phyloP scores from a whole-genome alignment of 225 moss, liverwort and hornwort genomes.

The Anthoceros angustus region DNA sequence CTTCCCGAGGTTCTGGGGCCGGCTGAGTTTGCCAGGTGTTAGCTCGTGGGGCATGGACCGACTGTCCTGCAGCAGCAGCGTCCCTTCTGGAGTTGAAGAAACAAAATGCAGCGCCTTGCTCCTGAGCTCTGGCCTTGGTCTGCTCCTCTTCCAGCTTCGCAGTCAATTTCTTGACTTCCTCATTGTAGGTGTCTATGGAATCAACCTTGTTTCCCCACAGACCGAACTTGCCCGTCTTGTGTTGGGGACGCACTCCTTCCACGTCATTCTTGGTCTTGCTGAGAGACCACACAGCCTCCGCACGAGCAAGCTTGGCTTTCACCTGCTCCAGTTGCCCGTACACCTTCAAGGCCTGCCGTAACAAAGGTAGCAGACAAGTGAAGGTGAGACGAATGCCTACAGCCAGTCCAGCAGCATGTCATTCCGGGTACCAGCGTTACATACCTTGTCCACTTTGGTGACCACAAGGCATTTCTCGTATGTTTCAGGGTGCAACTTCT shows the following conservation, averaged over 20 bases:
- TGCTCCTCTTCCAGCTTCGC: slow-evolving; percentile 33
- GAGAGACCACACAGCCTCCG: slow-evolving; percentile 42
- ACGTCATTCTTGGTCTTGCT: slow-evolving; percentile 23
- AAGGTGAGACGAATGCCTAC: not conserved
- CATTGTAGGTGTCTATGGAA: slow-evolving; percentile 47
- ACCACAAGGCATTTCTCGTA: slow-evolving; percentile 35
- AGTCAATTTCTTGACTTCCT: slow-evolving; percentile 37
- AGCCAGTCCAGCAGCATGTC: too few species aligned
- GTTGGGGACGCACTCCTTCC: slow-evolving; percentile 43
- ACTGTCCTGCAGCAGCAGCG: slow-evolving; percentile 70
- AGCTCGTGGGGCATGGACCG: slow-evolving; percentile 16
- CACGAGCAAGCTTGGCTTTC: slow-evolving; percentile 39
- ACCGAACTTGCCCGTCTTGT: slow-evolving; percentile 34
- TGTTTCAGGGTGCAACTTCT: slow-evolving; percentile 28
- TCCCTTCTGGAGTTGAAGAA: slow-evolving; percentile 60
- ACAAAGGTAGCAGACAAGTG: not conserved
- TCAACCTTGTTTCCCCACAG: slow-evolving; percentile 48
- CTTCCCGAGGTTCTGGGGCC: slow-evolving; percentile 19
- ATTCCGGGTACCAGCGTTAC: not conserved
- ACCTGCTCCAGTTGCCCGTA: slow-evolving; percentile 41
- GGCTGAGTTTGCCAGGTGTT: not conserved
- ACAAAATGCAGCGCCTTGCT: slow-evolving; percentile 36
- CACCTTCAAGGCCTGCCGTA: slow-evolving; percentile 27
- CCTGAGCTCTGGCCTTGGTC: slow-evolving; percentile 11
- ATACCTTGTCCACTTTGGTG: slow-evolving; percentile 27